Percentiles rank a stretch among this genome's conserved stretches.
phyloP scores from a whole-genome alignment of 768 basidiomycete species.

The Termitomyces sp. region DNA sequence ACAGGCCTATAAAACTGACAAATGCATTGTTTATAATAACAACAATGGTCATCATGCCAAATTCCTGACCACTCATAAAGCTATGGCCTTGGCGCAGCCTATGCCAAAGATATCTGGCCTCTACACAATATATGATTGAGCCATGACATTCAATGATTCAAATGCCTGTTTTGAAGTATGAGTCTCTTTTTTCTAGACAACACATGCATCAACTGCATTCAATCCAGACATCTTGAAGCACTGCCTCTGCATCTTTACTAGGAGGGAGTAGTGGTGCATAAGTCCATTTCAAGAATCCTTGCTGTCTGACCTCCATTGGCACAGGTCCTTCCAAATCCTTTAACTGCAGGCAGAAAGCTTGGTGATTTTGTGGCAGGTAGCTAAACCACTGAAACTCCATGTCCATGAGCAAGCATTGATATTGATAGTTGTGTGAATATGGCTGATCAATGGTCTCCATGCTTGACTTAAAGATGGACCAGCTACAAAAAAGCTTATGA shows the following conservation, averaged over 20 bases:
- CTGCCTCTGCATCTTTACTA: slow-evolving; percentile 5
- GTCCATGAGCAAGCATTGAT: not conserved
- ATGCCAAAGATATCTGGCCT: slow-evolving; percentile 1
- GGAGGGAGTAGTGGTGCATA: slow-evolving; percentile 12
- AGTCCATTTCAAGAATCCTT: not conserved
- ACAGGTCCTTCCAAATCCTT: slow-evolving; percentile 6
- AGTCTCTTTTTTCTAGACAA: slow-evolving; percentile 1
- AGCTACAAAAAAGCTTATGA: slow-evolving; percentile 12
- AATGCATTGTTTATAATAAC: slow-evolving; percentile 8
- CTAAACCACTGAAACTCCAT: not conserved
- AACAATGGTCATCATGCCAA: slow-evolving; percentile 13
- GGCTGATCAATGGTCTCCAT: slow-evolving; percentile 18
- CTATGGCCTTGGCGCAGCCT: slow-evolving; percentile 9
- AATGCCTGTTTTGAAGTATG: slow-evolving; percentile 15
- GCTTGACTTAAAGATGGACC: slow-evolving; percentile 16
- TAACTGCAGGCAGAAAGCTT: slow-evolving; percentile 2
- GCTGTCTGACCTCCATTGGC: not conserved
- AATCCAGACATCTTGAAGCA: not conserved
- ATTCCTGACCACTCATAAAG: slow-evolving; percentile 12
- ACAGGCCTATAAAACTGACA: slow-evolving; percentile 19
- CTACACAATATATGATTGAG: slow-evolving; percentile 7
- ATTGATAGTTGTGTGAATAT: slow-evolving; percentile 14
- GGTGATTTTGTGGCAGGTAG: slow-evolving; percentile 1
- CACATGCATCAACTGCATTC: not conserved
- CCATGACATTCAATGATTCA: slow-evolving; percentile 1